Evolutionary conservation across 176 grass and related monocot genomes (phyloP).

Genomic region (Themeda triandra): DNA sequence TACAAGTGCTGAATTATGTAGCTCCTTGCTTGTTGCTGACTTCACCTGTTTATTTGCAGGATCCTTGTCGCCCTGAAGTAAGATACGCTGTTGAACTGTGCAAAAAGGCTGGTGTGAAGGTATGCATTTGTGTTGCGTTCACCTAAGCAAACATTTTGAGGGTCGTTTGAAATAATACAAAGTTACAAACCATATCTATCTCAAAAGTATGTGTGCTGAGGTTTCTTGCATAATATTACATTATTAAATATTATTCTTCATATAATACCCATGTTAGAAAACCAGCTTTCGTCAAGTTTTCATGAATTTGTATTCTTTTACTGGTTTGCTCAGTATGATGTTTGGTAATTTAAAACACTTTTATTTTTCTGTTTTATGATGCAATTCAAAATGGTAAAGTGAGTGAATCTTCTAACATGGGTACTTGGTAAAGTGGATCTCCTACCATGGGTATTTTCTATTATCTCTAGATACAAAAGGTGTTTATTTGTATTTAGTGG

Average conservation of each 20-base stretch:
- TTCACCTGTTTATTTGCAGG: slow-evolving; percentile 50
- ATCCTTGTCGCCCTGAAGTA: slow-evolving; percentile 90
- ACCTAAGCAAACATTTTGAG: neutral
- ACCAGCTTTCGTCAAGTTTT: neutral
- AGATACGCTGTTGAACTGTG: slow-evolving; percentile 78
- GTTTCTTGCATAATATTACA: neutral
- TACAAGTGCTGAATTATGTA: slow-evolving; percentile 26
- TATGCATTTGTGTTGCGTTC: slow-evolving; percentile 24
- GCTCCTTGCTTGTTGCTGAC: slow-evolving; percentile 25
- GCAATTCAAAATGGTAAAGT: neutral
- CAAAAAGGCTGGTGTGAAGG: slow-evolving; percentile 75
- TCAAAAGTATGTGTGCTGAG: neutral
- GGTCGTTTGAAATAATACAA: slow-evolving; percentile 4
- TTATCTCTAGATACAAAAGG: neutral
- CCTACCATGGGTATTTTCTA: neutral
- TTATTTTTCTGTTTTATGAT: neutral
- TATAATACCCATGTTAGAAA: slow-evolving; percentile 5
- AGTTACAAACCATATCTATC: slow-evolving; percentile 32
- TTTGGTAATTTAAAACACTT: neutral
- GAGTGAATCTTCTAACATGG: slow-evolving; percentile 4
- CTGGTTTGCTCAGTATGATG: neutral
- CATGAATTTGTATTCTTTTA: slow-evolving; percentile 1
- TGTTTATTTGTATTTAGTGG: slow-evolving; percentile 17
- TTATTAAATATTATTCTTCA: neutral
- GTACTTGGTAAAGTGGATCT: neutral